A percentile compares a stretch with the other conserved stretches of the same genome.
Evolutionary conservation across 345 rosid species (phyloP).

Genomic region (Physaria fendleri): DNA sequence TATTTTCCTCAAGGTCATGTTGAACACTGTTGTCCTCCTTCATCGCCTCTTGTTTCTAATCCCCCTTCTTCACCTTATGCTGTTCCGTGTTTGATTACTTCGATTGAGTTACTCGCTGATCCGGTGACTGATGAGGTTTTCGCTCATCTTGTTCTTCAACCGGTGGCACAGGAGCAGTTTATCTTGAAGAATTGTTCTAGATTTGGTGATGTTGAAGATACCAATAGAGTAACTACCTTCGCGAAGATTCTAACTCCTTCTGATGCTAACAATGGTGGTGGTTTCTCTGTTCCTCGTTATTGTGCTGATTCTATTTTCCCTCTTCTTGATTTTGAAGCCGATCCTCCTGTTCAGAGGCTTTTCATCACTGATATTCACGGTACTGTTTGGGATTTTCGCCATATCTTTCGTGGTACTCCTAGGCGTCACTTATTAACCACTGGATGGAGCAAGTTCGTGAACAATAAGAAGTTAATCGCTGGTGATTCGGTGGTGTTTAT

Average conservation of each 20-base stretch:
- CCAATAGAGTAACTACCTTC: slow-evolving; percentile 40
- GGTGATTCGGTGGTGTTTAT: slow-evolving; percentile 87
- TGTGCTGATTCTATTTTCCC: slow-evolving; percentile 91
- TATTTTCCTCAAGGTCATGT: slow-evolving; percentile 87
- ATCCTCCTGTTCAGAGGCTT: slow-evolving; percentile 78
- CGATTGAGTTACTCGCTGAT: slow-evolving; percentile 55
- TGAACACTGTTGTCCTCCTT: slow-evolving; percentile 45
- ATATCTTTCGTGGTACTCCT: slow-evolving; percentile 87
- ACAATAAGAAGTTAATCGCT: slow-evolving; percentile 74
- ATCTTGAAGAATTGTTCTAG: slow-evolving; percentile 13
- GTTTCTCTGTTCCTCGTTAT: slow-evolving; percentile 89
- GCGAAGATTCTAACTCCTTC: slow-evolving; percentile 80
- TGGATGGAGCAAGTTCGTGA: slow-evolving; percentile 96
- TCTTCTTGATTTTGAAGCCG: slow-evolving; percentile 58
- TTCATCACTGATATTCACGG: slow-evolving; percentile 70
- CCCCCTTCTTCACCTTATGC: slow-evolving; percentile 26
- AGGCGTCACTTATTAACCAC: slow-evolving; percentile 83
- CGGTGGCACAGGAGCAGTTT: slow-evolving; percentile 8
- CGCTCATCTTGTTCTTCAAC: slow-evolving; percentile 41
- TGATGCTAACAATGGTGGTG: slow-evolving; percentile 94
- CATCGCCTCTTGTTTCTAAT: slow-evolving; percentile 16
- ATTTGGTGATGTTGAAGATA: slow-evolving; percentile 13
- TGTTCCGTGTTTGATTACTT: slow-evolving; percentile 44
- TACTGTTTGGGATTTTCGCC: slow-evolving; percentile 63
- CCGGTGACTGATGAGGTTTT: slow-evolving; percentile 73